Base-by-base conservation (phyloP, 148 eudicot species). In the Oxyria digyna region DNA sequence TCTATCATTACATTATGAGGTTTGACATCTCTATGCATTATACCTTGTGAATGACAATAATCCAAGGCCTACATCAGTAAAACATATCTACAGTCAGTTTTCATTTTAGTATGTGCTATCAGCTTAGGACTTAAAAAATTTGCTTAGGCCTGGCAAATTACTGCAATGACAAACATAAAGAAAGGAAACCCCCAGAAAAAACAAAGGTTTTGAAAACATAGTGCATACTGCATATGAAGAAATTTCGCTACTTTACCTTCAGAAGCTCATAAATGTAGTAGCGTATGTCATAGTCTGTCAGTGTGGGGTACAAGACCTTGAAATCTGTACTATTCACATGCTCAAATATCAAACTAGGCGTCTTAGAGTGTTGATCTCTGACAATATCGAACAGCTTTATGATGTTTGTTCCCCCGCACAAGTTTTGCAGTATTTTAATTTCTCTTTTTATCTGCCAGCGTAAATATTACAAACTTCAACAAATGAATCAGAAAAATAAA, bases 1-100 rank as follows among this genome's bases (percentile, higher is more conserved):
- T 92, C 98, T 75, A 92, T 92, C 96, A 89, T 89, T 21, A 92
- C 96, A 79, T 92, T 92, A 71, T 92, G 98, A 71, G 98, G 96
- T 82, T 92, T 92, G 48, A 92, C 96, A 85, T 92, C 98, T 66
- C 98, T 81, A 73, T 92, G 98, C 98, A 92, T 92, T 75, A 92
- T 89, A 14, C 98, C 98, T 78, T 92, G 98, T 10, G 98, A 92
- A 74, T 92, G 98, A 63, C 88, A 92, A 76, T 80, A 92, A 78
- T 92, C 98, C 68, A 92, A 68, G 43, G 98, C 98, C 98, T 92
- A 75, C 70, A 77, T 38, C 64, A 57, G 38, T 9, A 27, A 27
- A 29, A 29, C 38, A 57, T 27, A 27, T 26, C 12, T 24, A 10
- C 27, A 27, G 64, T 57, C 64, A 57, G 64, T 29, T 37, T 57